phyloP scores from a whole-genome alignment of 2,329 filamentous ascomycete species.

The Aspergillus felis region DNA sequence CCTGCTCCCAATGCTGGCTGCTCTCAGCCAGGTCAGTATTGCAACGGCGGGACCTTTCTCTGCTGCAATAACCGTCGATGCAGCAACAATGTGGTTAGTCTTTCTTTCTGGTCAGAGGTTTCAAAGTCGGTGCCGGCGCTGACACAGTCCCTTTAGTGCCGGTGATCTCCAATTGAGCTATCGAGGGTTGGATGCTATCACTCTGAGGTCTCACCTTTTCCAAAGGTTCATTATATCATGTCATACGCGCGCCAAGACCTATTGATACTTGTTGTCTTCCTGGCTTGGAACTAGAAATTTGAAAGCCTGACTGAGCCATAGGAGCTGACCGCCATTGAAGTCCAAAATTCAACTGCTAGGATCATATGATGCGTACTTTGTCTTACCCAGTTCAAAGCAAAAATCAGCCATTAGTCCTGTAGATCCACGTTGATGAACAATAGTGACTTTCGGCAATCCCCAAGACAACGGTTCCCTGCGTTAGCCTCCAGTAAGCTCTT shows the following conservation, averaged over 20 bases:
- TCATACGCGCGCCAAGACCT: too few relatives aligned
- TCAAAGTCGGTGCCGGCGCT: neutral
- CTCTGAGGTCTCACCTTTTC: neutral
- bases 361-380: too few relatives aligned
- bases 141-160: neutral
- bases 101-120: neutral
- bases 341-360: too few relatives aligned
- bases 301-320: too few relatives aligned
- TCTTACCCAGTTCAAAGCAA: too few relatives aligned
- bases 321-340: too few relatives aligned
- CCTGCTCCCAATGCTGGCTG: neutral
- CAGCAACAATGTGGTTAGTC: neutral
- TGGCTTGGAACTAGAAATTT: too few relatives aligned
- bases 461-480: too few relatives aligned
- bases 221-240: too few relatives aligned
- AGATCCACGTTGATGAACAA: neutral
- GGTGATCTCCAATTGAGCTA: neutral
- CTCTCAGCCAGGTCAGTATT: constrained; percentile 9
- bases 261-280: too few relatives aligned
- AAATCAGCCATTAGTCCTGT: neutral
- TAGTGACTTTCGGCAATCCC: neutral
- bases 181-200: neutral
- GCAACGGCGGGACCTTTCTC: constrained; percentile 11
- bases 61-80: constrained; percentile 1
- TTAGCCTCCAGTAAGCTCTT: too few relatives aligned